These are phyloP conservation scores for Novakomyces olei DNA, from an alignment of 805 yeast genomes.

Conservation along the genomic window DNA sequence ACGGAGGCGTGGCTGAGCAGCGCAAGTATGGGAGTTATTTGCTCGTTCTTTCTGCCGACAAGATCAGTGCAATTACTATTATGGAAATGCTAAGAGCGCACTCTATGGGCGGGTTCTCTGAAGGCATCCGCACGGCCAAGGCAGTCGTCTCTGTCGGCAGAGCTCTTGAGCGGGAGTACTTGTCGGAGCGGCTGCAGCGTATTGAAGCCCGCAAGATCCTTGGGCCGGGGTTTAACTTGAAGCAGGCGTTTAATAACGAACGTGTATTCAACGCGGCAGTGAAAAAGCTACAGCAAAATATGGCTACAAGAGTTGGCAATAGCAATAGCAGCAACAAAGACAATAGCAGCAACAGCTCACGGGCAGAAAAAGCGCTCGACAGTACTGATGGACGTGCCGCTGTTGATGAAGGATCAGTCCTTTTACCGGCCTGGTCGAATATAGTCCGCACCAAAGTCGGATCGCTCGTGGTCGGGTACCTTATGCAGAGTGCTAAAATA, in stretches of 20 bases:
- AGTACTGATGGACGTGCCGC: not conserved
- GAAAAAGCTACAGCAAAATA: slow-evolving; percentile 1
- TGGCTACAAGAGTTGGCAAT: too few species aligned
- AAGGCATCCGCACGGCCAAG: slow-evolving; percentile 67
- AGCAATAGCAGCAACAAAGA: not conserved
- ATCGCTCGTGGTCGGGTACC: slow-evolving; percentile 47
- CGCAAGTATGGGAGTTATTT: slow-evolving; percentile 52
- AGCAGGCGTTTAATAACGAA: slow-evolving; percentile 4
- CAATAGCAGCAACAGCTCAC: not conserved
- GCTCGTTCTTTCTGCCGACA: slow-evolving; percentile 48
- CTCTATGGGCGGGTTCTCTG: slow-evolving; percentile 47
- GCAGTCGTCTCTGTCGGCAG: slow-evolving; percentile 64
- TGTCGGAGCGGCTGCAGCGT: slow-evolving; percentile 40
- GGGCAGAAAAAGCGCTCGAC: too few species aligned
- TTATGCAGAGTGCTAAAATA: slow-evolving; percentile 65
- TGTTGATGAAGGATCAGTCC: not conserved
- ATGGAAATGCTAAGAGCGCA: slow-evolving; percentile 56
- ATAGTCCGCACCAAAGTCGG: slow-evolving; percentile 52
- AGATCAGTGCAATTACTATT: slow-evolving; percentile 64
- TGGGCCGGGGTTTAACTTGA: not conserved
- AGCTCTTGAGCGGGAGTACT: slow-evolving; percentile 66
- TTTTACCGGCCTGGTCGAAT: slow-evolving; percentile 27
- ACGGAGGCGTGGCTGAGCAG: too few species aligned
- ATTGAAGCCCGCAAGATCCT: slow-evolving; percentile 16
- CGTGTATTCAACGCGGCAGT: not conserved